Base-by-base conservation (phyloP, 2,329 filamentous ascomycete genomes). In the Didymella sp. region DNA sequence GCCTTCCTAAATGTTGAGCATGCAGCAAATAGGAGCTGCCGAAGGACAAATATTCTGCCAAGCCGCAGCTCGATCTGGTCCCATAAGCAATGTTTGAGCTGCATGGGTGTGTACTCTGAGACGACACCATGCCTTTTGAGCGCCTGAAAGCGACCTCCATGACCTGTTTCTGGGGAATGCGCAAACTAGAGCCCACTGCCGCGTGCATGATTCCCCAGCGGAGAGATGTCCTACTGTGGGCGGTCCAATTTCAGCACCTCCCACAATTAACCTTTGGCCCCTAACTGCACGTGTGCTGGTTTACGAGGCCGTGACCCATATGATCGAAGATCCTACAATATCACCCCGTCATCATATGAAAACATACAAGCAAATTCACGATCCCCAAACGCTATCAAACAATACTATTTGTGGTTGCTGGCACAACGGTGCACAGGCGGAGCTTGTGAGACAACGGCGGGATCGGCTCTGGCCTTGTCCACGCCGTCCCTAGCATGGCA, bases 401-500 rank as follows among this genome's bases (percentile, higher is more conserved):
- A 52, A 57, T 52, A 57, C 43, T 40, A 31, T 51, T 35, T 42
- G 31, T 57, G 54, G 48, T 57, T 57, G 54, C 54, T 57, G 48
- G 54, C 54, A 57, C 54, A 57, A 57, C 54, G 48, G 38, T 44
- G 48, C 43, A 57, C 54, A 40, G 37, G 38, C 43, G 24, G 43
- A 30, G 13, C 12, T 38, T 47, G 54, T 57, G 54, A 57, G 54
- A 57, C 54, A 48, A 51, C n/a, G 43, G 54, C 54, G 48, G 54
- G 54, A 57, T 48, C 47, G 47, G 47, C 54, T 48, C 43, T 51
- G 54, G 47, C 47, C 37, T 52, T 52, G 22, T 57, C 31, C 22
- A 52, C 48, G 11, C 38, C 38, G 52, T 61, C 62, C 62, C 64
- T 65, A 49, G 33, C 55, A 53, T 58, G 43, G 43, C 62, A 61